phyloP scores from a whole-genome alignment of 345 rosid species.

The Aquilaria malaccensis region DNA sequence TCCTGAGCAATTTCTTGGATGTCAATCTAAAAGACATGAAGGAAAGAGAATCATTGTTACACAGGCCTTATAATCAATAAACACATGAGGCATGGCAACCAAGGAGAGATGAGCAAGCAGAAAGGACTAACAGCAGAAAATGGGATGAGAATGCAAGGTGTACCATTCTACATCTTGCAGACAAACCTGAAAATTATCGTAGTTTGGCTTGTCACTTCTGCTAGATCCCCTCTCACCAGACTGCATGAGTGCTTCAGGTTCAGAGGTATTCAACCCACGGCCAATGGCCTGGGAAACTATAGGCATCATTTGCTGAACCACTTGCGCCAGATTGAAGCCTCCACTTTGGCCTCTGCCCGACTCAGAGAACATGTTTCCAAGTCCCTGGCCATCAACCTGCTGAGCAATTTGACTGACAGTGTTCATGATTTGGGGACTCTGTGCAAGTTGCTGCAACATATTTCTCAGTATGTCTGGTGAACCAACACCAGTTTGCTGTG shows the following conservation, averaged over 20 bases:
- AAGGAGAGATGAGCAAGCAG: too few relatives aligned
- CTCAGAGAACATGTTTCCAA: slow-evolving; percentile 71
- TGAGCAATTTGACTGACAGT: slow-evolving; percentile 83
- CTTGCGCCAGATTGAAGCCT: slow-evolving; percentile 66
- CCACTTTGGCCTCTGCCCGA: slow-evolving; percentile 50
- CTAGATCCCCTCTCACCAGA: slow-evolving; percentile 17
- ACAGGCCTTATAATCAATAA: too few relatives aligned
- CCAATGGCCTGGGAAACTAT: slow-evolving; percentile 77
- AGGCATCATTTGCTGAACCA: slow-evolving; percentile 97
- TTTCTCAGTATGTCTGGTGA: slow-evolving; percentile 75
- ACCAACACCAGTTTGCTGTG: slow-evolving; percentile 75
- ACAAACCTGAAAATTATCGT: slow-evolving; percentile 42
- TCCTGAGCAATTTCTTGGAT: slow-evolving; percentile 42
- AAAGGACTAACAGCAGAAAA: too few relatives aligned
- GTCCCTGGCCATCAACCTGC: slow-evolving; percentile 72
- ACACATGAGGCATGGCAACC: too few relatives aligned
- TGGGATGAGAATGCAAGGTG: too few relatives aligned
- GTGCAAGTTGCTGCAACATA: slow-evolving; percentile 82
- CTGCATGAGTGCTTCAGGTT: slow-evolving; percentile 24
- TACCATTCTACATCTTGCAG: too few relatives aligned
- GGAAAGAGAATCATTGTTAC: background rate
- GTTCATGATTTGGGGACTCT: slow-evolving; percentile 79
- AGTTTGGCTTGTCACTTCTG: slow-evolving; percentile 18
- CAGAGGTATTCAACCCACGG: slow-evolving; percentile 27
- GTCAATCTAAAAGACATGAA: slow-evolving; percentile 31